These are phyloP conservation scores for Thalassiosira livingstoniorum DNA, from an alignment of 352 stramenopile genomes.

Conservation along the genomic window DNA sequence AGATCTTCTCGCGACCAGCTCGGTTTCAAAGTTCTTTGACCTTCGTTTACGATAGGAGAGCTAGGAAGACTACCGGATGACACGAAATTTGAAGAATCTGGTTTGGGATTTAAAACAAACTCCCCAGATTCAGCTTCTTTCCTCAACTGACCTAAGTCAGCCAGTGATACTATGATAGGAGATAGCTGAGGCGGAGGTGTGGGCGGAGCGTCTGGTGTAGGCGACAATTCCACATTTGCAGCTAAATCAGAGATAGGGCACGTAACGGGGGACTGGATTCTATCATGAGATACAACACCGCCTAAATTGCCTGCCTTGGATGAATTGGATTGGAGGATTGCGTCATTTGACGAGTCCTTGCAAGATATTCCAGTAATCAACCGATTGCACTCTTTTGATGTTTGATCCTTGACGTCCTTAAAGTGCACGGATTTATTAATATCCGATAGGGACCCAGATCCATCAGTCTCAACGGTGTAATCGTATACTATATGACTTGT, in stretches of 20 bases:
- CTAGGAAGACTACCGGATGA: constrained; percentile 49
- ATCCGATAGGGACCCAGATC: constrained; percentile 2
- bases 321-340: too few species aligned
- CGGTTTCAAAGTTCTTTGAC: constrained; percentile 34
- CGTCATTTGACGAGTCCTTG: too few species aligned
- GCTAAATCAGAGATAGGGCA: constrained; percentile 20
- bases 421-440: constrained; percentile 38
- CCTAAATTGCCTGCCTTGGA: too few species aligned
- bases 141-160: constrained; percentile 70
- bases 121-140: constrained; percentile 37
- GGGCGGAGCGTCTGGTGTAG: constrained; percentile 58
- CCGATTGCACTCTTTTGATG: too few species aligned
- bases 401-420: constrained; percentile 28
- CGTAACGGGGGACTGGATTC: neutral
- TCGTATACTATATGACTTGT: constrained; percentile 12
- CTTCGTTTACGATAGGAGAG: constrained; percentile 24
- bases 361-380: too few species aligned
- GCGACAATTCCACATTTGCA: constrained; percentile 37
- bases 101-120: constrained; percentile 25
- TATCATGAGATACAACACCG: neutral
- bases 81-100: constrained; percentile 1
- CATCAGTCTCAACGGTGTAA: constrained; percentile 2
- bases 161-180: constrained; percentile 72
- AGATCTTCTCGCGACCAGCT: constrained; percentile 76
- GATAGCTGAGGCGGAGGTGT: constrained; percentile 77